Conservation (phyloP, 805 yeast genomes). For the Wickerhamomyces strasburgensis region DNA sequence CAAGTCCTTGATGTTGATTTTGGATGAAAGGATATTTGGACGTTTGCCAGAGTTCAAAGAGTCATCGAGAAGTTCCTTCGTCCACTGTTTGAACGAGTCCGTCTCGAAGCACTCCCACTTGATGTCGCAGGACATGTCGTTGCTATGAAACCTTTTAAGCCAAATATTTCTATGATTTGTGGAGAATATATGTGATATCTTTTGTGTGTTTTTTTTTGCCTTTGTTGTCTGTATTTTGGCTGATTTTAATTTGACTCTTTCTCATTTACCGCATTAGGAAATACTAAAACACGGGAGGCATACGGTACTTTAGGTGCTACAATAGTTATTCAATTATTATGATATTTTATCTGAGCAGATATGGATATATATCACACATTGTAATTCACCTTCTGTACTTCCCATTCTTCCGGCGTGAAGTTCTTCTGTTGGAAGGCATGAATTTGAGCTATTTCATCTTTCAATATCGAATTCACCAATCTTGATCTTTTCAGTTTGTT, state of each 20-base stretch:
- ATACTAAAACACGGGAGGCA: no score
- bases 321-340: neutral
- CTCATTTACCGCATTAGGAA: no score
- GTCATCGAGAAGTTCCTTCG: constrained; percentile 59
- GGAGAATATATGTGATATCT: no score
- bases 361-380: constrained; percentile 11
- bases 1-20: constrained; percentile 61
- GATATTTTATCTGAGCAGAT: neutral
- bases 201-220: no score
- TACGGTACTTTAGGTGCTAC: neutral
- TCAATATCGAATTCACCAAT: constrained; percentile 71
- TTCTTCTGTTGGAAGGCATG: constrained; percentile 96
- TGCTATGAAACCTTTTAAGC: no score
- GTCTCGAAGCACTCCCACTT: constrained; percentile 73
- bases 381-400: constrained; percentile 19
- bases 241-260: no score
- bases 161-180: no score
- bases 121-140: constrained; percentile 74
- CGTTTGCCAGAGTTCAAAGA: constrained; percentile 70
- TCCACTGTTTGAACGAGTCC: constrained; percentile 56
- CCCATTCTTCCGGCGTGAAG: constrained; percentile 89
- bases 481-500: constrained; percentile 84
- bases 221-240: no score
- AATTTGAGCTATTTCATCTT: constrained; percentile 78
- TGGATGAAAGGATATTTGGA: constrained; percentile 66